Evolutionary conservation across 2,329 filamentous ascomycete genomes (phyloP).

Genomic region (Nemania sp.): DNA sequence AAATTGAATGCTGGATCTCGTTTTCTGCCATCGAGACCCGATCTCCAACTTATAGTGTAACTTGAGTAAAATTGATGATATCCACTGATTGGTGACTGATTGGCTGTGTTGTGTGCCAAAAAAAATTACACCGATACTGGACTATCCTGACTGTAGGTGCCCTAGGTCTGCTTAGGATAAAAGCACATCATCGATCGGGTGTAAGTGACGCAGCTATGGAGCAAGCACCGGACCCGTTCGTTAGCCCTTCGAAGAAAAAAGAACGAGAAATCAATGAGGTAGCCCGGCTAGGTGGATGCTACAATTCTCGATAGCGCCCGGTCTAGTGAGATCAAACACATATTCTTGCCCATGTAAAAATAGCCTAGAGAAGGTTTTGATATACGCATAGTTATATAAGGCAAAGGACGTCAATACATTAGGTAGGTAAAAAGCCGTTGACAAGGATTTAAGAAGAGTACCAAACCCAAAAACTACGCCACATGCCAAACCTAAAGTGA

Average conservation of each 20-base stretch:
- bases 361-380: no score
- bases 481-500: no score
- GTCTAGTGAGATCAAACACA: neutral
- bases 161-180: neutral
- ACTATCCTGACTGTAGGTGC: neutral
- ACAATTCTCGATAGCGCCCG: neutral
- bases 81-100: constrained; percentile 1
- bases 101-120: neutral
- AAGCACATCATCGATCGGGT: constrained; percentile 16
- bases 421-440: no score
- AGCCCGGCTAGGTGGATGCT: neutral
- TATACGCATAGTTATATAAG: no score
- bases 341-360: neutral
- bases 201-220: constrained; percentile 13
- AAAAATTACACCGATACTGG: neutral
- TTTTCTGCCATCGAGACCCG: neutral
- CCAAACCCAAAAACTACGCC: no score
- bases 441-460: no score
- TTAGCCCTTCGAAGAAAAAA: neutral
- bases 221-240: neutral
- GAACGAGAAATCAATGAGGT: neutral
- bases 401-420: no score
- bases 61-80: constrained; percentile 6
- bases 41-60: constrained; percentile 1
- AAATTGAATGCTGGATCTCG: constrained; percentile 14